Percentiles rank a stretch among this genome's conserved stretches.
These are phyloP conservation scores for Phaseolus lunatus DNA, from an alignment of 306 rosid species.

Conservation along the genomic window DNA sequence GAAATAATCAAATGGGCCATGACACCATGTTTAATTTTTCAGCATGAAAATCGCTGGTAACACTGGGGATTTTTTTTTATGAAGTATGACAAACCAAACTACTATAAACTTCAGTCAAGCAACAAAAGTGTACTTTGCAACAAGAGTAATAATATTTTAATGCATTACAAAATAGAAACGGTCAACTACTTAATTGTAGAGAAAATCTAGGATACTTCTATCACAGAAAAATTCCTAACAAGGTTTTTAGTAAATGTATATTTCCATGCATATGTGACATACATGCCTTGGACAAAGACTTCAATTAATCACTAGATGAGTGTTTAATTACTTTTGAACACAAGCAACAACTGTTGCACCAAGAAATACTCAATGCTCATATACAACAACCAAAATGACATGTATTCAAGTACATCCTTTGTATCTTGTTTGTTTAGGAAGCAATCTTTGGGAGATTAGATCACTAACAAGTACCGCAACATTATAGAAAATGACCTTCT, in stretches of 20 bases:
- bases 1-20: slow-evolving; percentile 7
- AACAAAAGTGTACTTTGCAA: not conserved
- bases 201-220: not conserved
- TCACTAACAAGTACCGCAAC: slow-evolving; percentile 1
- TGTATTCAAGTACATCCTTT: slow-evolving; percentile 8
- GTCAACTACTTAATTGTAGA: not conserved
- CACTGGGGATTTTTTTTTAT: not conserved
- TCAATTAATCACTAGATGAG: not conserved
- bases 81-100: slow-evolving; percentile 1
- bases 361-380: not conserved
- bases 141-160: too few species aligned
- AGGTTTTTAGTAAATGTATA: not conserved
- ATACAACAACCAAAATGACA: slow-evolving; percentile 16
- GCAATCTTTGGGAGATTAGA: slow-evolving; percentile 7
- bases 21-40: not conserved
- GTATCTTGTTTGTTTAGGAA: not conserved
- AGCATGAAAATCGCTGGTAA: not conserved
- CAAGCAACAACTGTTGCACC: slow-evolving; percentile 4
- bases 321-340: not conserved
- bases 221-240: not conserved
- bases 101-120: slow-evolving; percentile 23
- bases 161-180: slow-evolving; percentile 11
- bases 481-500: slow-evolving; percentile 13
- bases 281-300: not conserved
- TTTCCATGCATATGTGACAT: not conserved